Percentiles rank a stretch among this genome's conserved stretches.
Conservation (phyloP, 116 monocot species). For the Cymodocea nodosa region DNA sequence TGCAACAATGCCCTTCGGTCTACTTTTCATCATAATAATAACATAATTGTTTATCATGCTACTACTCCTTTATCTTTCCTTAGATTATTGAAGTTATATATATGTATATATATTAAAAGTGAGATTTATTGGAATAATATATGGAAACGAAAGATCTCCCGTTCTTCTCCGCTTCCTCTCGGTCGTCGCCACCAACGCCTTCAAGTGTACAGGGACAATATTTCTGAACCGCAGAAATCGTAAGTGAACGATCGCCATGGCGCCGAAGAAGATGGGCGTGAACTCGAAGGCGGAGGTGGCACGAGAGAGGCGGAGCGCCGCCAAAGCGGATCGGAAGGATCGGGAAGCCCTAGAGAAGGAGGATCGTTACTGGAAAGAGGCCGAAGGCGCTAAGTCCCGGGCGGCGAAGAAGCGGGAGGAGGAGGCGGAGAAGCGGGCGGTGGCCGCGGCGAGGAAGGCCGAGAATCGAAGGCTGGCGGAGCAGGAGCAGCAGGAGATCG, state of each 20-base stretch:
- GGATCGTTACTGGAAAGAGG: conserved; percentile 73
- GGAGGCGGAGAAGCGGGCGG: conserved; percentile 66
- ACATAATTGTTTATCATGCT: no score
- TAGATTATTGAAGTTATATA: no score
- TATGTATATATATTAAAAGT: no score
- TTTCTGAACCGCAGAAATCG: no score
- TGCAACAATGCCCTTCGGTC: no score
- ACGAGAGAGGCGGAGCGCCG: conserved; percentile 43
- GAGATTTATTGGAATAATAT: no score
- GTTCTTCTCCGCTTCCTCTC: no score
- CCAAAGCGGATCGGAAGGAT: conserved; percentile 57
- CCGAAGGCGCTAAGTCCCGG: conserved; percentile 82
- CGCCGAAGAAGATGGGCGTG: conserved; percentile 94
- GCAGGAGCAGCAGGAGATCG: conserved; percentile 55
- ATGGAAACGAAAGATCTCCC: no score
- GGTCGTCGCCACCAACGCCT: no score
- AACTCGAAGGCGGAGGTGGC: conserved; percentile 94
- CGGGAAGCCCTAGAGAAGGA: conserved; percentile 49
- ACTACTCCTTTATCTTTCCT: no score
- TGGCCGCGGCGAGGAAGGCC: conserved; percentile 55
- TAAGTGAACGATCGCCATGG: neutral
- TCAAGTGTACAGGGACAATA: no score
- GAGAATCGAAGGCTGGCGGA: conserved; percentile 64
- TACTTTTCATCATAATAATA: no score
- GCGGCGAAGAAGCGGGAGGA: conserved; percentile 73